Percentiles rank a stretch among this genome's conserved stretches.
phyloP scores from a whole-genome alignment of 768 basidiomycete species.

The Tulasnella sp. region DNA sequence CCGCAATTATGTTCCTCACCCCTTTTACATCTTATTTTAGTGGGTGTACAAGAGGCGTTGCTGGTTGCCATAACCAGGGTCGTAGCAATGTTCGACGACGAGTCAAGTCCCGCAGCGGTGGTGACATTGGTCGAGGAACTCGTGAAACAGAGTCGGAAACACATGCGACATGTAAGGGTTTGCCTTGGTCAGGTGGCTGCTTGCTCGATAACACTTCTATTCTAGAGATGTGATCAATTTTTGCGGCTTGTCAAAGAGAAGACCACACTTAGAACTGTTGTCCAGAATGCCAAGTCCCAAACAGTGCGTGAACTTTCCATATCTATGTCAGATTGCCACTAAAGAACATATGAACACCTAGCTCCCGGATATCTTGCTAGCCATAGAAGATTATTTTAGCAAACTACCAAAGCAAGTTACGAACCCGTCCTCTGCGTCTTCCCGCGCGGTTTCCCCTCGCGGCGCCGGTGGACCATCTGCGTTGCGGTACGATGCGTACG shows the following conservation, averaged over 20 bases:
- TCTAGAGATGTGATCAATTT: conserved; percentile 70
- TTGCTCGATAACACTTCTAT: not conserved
- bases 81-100: conserved; percentile 48
- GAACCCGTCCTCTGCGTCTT: not conserved
- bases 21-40: conserved; percentile 40
- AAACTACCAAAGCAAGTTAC: conserved; percentile 33
- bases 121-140: conserved; percentile 41
- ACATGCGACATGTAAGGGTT: conserved; percentile 54
- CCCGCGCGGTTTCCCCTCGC: not conserved
- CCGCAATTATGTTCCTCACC: conserved; percentile 10
- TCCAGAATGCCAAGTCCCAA: conserved; percentile 49
- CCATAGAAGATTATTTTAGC: conserved; percentile 41
- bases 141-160: conserved; percentile 39
- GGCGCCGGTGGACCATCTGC: not conserved
- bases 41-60: conserved; percentile 66
- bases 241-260: conserved; percentile 46
- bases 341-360: conserved; percentile 34
- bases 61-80: conserved; percentile 68
- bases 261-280: conserved; percentile 45
- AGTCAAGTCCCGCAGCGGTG: conserved; percentile 41
- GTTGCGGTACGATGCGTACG: conserved; percentile 21
- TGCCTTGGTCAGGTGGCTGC: not conserved
- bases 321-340: conserved; percentile 13
- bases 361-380: conserved; percentile 67
- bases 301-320: conserved; percentile 46